A percentile compares a stretch with the other conserved stretches of the same genome.
phyloP scores from a whole-genome alignment of 208 protist species.

The Leishmania arabica region DNA sequence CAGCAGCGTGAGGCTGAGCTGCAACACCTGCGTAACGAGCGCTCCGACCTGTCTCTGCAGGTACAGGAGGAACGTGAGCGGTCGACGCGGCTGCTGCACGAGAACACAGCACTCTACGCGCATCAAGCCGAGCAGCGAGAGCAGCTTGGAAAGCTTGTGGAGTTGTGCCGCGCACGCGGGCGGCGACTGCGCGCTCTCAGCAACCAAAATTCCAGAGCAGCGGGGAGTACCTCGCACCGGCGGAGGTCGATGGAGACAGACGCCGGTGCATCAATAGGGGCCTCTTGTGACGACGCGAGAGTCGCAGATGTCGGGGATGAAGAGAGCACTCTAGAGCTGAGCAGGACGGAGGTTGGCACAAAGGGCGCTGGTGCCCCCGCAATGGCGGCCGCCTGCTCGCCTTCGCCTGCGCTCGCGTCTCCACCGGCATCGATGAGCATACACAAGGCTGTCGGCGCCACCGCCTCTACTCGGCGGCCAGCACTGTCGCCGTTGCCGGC shows the following conservation, averaged over 20 bases:
- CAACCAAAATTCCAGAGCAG: neutral
- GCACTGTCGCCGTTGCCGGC: neutral
- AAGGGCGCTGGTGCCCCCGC: neutral
- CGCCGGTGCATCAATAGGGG: neutral
- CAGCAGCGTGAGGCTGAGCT: constrained; percentile 40
- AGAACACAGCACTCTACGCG: constrained; percentile 59
- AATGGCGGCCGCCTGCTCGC: neutral
- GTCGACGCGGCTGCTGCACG: constrained; percentile 60
- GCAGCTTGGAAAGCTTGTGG: constrained; percentile 41
- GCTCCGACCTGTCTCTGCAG: constrained; percentile 41
- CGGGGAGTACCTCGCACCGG: neutral
- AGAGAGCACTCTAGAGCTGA: constrained; percentile 1
- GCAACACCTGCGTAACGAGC: constrained; percentile 41
- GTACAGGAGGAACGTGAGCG: constrained; percentile 77
- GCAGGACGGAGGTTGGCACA: neutral
- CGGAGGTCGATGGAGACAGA: neutral
- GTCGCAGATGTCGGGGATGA: neutral
- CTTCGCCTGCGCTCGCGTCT: neutral
- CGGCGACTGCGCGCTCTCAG: constrained; percentile 20
- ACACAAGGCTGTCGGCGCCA: neutral
- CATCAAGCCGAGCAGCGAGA: constrained; percentile 42
- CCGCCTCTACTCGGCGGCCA: neutral
- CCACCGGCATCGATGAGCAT: constrained; percentile 6
- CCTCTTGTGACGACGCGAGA: neutral
- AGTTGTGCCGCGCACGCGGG: constrained; percentile 32